Evolutionary conservation across 2,329 filamentous ascomycete species (phyloP), one percentile per base, ranked within the genome.

Genomic region (Metarhizium robertsii): DNA sequence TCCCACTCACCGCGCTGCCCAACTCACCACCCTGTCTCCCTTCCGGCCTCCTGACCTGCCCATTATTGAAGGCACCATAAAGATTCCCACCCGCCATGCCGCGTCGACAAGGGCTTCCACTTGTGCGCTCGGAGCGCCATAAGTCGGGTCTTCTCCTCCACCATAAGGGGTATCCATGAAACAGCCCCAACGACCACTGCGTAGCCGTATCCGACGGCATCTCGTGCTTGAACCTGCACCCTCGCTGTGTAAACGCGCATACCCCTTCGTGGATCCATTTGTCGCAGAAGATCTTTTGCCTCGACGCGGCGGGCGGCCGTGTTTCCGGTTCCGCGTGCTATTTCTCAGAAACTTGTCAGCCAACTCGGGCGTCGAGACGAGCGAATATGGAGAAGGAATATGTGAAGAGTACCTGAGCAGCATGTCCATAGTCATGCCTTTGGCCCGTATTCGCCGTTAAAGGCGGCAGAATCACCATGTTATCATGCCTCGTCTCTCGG

Each of bases 221-320:
- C 67, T 94, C 88, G 68, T 96, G 92, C 73, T 91, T 92, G 75
- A 85, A 96, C 61, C 86, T 84, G 73, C 92, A 96, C 0, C 92
- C 91, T 65, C 92, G 86, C 67, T 95, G 89, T 3, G 81, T 85
- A 68, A 90, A 96, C 59, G 87, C 87, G 67, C 92, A 96, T 47
- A 88, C 83, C 20, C 90, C 91, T 57, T 88, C 86, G 62, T 89
- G 85, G 54, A 96, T 86, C 91, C 91, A 96, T 69, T 92, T 90
- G 57, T 90, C 89, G 71, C 91, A 96, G 69, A 87, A 95, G 29
- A 87, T 74, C 67, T 95, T 95, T 56, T 69, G 66, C 29, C 66
- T 67, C 64, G 34, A 36, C 7, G 34, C 6, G 34, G 34, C 13
- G 6, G 34, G 11, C 34, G 13, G 34, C 13, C 13, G 34, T 13